phyloP scores from a whole-genome alignment of 805 yeast genomes.

The Candida coquimbonensis region DNA sequence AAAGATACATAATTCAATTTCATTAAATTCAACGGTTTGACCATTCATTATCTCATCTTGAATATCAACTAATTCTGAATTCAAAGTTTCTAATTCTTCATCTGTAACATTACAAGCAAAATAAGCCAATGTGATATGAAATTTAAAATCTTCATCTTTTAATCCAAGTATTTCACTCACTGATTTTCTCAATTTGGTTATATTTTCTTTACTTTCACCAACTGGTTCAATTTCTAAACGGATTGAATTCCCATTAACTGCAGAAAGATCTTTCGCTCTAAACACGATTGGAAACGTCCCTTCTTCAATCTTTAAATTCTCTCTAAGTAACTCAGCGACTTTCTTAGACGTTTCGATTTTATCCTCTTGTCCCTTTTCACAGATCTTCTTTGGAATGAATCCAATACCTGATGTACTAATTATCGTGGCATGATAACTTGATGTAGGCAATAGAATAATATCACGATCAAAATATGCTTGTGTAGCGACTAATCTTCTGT shows the following conservation, averaged over 20 bases:
- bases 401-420: neutral
- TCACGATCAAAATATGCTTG: neutral
- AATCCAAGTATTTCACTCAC: neutral
- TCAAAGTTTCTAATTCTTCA: neutral
- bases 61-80: neutral
- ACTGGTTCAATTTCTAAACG: neutral
- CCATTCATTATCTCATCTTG: neutral
- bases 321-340: neutral
- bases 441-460: neutral
- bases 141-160: neutral
- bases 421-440: slow-evolving; percentile 1
- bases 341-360: neutral
- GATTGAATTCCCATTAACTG: neutral
- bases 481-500: neutral
- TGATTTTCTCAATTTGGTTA: neutral
- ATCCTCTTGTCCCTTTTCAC: neutral
- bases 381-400: neutral
- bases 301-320: neutral
- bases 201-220: neutral
- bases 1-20: neutral
- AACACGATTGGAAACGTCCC: neutral
- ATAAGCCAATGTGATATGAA: neutral
- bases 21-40: neutral
- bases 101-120: neutral
- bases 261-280: neutral